phyloP scores from a whole-genome alignment of 225 moss, liverwort and hornwort genomes.

The Anthoceros angustus region DNA sequence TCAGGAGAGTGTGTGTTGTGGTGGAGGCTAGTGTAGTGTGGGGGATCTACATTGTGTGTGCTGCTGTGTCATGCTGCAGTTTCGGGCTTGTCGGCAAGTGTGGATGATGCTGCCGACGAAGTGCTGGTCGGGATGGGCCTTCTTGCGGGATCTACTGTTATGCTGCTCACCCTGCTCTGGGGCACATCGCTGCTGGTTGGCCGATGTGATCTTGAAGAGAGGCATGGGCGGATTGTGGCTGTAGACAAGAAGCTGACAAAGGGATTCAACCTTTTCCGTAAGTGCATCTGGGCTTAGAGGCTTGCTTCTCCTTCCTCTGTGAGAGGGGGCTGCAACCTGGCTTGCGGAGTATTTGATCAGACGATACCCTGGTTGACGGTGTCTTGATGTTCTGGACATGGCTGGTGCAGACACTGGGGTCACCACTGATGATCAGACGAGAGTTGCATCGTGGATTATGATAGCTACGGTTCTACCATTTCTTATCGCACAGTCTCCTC shows the following conservation, averaged over 20 bases:
- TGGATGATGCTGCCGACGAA: conserved; percentile 49
- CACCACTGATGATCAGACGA: conserved; percentile 72
- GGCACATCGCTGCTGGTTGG: conserved; percentile 63
- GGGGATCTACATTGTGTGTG: not conserved
- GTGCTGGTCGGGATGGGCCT: conserved; percentile 95
- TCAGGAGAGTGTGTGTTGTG: not conserved
- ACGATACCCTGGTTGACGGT: not conserved
- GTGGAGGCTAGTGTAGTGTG: not conserved
- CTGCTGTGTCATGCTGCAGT: conserved; percentile 21
- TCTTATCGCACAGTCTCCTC: conserved; percentile 62
- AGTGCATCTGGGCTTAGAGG: not conserved
- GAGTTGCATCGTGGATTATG: conserved; percentile 95
- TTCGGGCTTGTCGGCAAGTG: conserved; percentile 72
- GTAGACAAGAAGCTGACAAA: conserved; percentile 43
- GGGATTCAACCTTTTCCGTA: conserved; percentile 20
- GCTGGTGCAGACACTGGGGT: conserved; percentile 57
- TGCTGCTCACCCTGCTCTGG: conserved; percentile 79
- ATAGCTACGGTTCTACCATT: conserved; percentile 65
- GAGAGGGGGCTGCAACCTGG: too few species aligned
- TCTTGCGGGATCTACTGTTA: conserved; percentile 74
- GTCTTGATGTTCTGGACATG: not conserved
- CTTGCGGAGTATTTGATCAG: conserved; percentile 4
- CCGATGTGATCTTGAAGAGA: conserved; percentile 49
- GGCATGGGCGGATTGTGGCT: conserved; percentile 29
- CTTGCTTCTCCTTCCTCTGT: not conserved